Evolutionary conservation across 2,329 filamentous ascomycete genomes (phyloP).

Genomic region (Colletotrichum musicola): DNA sequence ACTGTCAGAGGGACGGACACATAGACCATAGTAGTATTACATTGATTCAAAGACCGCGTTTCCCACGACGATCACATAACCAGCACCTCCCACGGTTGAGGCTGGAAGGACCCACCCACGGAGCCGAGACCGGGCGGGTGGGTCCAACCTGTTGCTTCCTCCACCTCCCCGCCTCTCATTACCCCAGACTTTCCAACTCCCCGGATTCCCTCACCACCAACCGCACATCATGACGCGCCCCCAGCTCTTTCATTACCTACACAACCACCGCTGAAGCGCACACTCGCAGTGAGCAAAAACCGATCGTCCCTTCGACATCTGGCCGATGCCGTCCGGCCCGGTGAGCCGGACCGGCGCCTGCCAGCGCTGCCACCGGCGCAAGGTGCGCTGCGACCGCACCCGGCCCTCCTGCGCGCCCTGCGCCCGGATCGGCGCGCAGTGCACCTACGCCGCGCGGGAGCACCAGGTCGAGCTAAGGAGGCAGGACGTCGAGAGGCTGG

Average conservation of each 20-base stretch:
- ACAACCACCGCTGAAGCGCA: too few species aligned
- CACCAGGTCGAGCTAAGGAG: conserved; percentile 44
- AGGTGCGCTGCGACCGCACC: conserved; percentile 55
- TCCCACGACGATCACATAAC: too few species aligned
- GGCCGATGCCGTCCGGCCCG: conserved; percentile 19
- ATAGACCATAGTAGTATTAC: neutral
- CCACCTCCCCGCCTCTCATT: neutral
- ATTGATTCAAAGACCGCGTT: neutral
- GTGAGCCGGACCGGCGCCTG: conserved; percentile 46
- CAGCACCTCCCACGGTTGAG: too few species aligned
- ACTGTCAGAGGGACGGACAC: too few species aligned
- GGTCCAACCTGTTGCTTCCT: neutral
- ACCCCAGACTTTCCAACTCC: conserved; percentile 18
- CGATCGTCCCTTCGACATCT: neutral
- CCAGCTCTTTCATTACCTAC: too few species aligned
- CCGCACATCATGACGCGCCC: too few species aligned
- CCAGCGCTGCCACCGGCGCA: conserved; percentile 56
- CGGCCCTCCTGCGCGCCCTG: conserved; percentile 53
- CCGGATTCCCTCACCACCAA: neutral
- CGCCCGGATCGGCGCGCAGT: conserved; percentile 48
- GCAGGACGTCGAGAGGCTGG: conserved; percentile 51
- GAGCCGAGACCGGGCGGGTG: conserved; percentile 1
- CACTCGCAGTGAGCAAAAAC: neutral
- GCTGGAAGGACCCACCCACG: conserved; percentile 42
- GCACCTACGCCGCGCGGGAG: conserved; percentile 51